Base-by-base conservation (phyloP, 345 rosid species). In the Acer saccharum region DNA sequence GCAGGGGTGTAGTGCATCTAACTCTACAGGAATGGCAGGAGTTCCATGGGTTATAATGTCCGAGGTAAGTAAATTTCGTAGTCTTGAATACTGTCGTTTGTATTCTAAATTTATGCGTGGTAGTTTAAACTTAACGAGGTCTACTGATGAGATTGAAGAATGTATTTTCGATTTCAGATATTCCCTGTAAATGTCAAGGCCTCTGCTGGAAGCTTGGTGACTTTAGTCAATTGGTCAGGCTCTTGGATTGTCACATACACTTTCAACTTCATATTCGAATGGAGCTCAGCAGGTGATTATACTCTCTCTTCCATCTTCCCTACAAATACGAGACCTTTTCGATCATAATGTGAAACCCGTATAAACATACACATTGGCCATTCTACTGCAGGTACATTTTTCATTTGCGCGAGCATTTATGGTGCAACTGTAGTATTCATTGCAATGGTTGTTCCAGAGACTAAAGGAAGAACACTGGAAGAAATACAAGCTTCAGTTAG, bases 41-140 rank as follows among this genome's bases (percentile, higher is more conserved):
- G 79, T 90, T 60, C 88, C 93, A 41, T 86, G 88, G 85, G 81
- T 86, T 81, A 79, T 90, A 20, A 88, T 90, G 91, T 89, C 97
- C 16, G 94, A 92, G 94, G 93, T 91, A 83, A 57, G 32, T 13
- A 61, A 52, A 21, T 54, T 41, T 69, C 68, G 0, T 32, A 12
- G 7, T 63, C 16, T 27, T 35, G 6, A 35, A 4, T 32, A 32
- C 35, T 4, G 35, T 4, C 35, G 35, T 32, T 32, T 0, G 0
- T 35, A 35, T 35, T 35, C 39, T 4, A 35, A 35, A 35, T 4
- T 35, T 35, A 35, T 35, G 39, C 6, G 1, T 6, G 39, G 39
- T 35, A 4, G 39, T 4, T 35, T 35, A 4, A 35, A 35, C 21
- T 12, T 60, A 55, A 23, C 2, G 1, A 25, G 41, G 46, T 6